Conservation (phyloP, 257 asterid species). For the Nicotiana sylvestris region DNA sequence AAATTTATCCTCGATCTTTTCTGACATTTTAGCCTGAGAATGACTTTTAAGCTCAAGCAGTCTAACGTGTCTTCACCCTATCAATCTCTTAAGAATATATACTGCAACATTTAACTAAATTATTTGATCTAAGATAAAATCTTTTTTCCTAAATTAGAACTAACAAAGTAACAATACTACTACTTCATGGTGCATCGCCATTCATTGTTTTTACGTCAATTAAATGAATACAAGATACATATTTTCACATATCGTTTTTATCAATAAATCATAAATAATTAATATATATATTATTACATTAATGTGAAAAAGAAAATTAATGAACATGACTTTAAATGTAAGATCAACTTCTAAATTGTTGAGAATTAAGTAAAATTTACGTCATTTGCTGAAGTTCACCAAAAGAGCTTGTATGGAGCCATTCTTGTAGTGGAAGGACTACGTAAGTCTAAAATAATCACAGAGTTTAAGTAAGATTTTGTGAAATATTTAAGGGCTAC, state of each 20-base stretch:
- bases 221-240: too few species aligned
- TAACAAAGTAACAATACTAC: too few species aligned
- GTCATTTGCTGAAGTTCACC: not conserved
- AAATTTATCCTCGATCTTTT: not conserved
- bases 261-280: too few species aligned
- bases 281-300: too few species aligned
- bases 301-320: too few species aligned
- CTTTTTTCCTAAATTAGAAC: too few species aligned
- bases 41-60: not conserved
- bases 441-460: not conserved
- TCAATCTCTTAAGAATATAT: not conserved
- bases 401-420: not conserved
- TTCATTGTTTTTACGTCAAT: too few species aligned
- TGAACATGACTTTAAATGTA: not conserved
- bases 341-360: not conserved
- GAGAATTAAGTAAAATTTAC: not conserved
- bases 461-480: not conserved
- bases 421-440: not conserved
- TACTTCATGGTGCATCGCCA: too few species aligned
- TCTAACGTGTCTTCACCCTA: constrained; percentile 3
- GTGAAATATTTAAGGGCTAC: not conserved
- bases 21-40: not conserved
- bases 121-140: not conserved
- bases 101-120: not conserved
- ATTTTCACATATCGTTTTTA: too few species aligned